Evolutionary conservation across 768 basidiomycete genomes (phyloP), one percentile per base, ranked within the genome.

Genomic region (Cubamyces sp.): DNA sequence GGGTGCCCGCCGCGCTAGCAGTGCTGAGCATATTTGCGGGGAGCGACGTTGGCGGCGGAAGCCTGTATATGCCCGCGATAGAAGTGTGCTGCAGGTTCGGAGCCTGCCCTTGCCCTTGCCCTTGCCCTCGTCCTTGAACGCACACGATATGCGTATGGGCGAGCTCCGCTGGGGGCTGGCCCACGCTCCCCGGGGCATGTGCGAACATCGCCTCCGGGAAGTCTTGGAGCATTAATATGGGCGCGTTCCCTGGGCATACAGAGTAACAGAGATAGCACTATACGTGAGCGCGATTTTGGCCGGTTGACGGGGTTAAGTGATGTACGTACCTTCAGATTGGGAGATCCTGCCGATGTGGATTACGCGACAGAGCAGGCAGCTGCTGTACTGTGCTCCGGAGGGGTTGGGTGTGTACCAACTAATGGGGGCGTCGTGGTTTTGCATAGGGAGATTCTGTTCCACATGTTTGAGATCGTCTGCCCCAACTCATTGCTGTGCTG

Each of bases 361-460:
- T 26, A 56, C 54, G 30, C 40, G 9, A 43, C 54, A 56, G 15
- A 56, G 43, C 12, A 25, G 30, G 43, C 54, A 56, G n/a, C 16
- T 25, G 43, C 25, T 21, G 45, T 56, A 56, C 40, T 19, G 16
- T 3, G 54, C 11, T 5, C 30, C n/a, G 2, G 3, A 1, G 40
- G 16, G n/a, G n/a, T 3, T 19, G 18, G 26, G 26, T 7, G 23
- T 18, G 54, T 47, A 47, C 54, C 54, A 56, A 15, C 41, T 30
- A 2, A 56, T 19, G 2, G 12, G 43, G 8, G 45, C 43, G 1
- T n/a, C 21, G n/a, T 46, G 16, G n/a, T n/a, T 11, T 5, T 46
- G 45, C 28, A 30, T 30, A 30, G 28, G 4, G 8, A 30, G 28
- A 8, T 30, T 30, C 28, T 30, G 28, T 3, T 3, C 28, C 28